Evolutionary conservation across 345 rosid genomes (phyloP), one percentile per base, ranked within the genome.

Genomic region (Theobroma cacao): DNA sequence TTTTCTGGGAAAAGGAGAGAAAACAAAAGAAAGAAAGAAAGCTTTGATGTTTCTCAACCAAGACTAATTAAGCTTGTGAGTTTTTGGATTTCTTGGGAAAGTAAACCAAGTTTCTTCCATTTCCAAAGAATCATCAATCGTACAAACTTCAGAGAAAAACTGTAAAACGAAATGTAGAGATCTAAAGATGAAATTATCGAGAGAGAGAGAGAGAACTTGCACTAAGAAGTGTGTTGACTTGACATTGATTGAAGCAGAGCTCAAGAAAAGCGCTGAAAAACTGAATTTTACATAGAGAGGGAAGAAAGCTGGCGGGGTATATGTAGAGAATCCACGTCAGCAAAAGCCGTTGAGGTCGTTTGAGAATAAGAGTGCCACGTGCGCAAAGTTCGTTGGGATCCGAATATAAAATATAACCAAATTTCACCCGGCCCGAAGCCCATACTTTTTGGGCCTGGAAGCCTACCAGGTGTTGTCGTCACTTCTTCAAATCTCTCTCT

Each of bases 301-400:
- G 3, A 26, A n/a, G 63, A 43, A 33, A 11, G 63, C 2, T 7
- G 41, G 40, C 28, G 41, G 40, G 55, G 73, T 8, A 1, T 28
- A 28, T 47, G 17, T 52, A 52, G 24, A 53, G 24, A 7, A 58
- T 80, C 62, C 90, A 87, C 90, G 83, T 88, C 85, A 82, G 80
- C 84, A 62, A 48, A 79, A 74, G 34, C 84, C 75, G 91, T 86
- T 88, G 76, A 45, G 45, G 81, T 73, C 80, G 84, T 80, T 81
- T 61, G 77, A 72, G 76, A 76, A 55, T 10, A 63, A 31, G 2
- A 30, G 6, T 43, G 75, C 68, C 69, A 56, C 82, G 33, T 58
- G 50, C 3, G 1, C 18, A 22, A 20, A 34, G 15, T 67, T 67
- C 10, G 5, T 69, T 68, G 1, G 38, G 61, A 48, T 71, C 70